Evolutionary conservation across 2,329 filamentous ascomycete genomes (phyloP).

Genomic region (Fusarium solani-melongenae): DNA sequence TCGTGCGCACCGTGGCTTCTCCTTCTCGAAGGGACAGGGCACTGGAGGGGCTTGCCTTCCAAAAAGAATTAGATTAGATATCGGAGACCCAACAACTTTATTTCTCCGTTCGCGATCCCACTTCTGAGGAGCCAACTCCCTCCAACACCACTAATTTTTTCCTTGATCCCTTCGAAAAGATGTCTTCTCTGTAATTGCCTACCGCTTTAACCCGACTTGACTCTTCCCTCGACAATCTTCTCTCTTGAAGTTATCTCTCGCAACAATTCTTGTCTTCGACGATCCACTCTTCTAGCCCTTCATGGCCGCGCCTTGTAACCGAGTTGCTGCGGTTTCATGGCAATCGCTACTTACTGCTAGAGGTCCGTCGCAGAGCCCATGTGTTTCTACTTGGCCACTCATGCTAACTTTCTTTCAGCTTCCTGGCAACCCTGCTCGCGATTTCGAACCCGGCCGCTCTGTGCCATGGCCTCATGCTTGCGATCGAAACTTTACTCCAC

Average conservation of each 20-base stretch:
- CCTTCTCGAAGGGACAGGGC: conserved; percentile 22
- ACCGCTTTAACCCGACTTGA: background rate
- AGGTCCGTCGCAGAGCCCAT: conserved; percentile 25
- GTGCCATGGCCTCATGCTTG: conserved; percentile 30
- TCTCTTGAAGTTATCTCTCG: conserved; percentile 2
- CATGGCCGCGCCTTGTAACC: conserved; percentile 40
- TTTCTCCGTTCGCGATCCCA: conserved; percentile 41
- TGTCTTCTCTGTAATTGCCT: conserved; percentile 28
- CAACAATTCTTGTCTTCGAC: conserved; percentile 19
- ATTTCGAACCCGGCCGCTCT: conserved; percentile 12
- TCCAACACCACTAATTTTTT: conserved; percentile 24
- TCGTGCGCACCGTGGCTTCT: conserved; percentile 9
- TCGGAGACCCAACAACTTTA: conserved; percentile 39
- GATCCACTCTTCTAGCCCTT: conserved; percentile 33
- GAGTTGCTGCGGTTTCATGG: conserved; percentile 35
- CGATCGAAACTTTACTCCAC: conserved; percentile 40
- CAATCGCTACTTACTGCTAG: conserved; percentile 31
- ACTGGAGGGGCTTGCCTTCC: conserved; percentile 36
- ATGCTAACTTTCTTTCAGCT: conserved; percentile 33
- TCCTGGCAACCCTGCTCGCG: conserved; percentile 19
- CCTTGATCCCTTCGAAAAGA: conserved; percentile 22
- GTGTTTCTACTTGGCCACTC: background rate
- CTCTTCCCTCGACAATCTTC: background rate
- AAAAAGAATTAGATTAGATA: conserved; percentile 43
- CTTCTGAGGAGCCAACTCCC: conserved; percentile 19